Percentiles rank a stretch among this genome's conserved stretches.
phyloP scores from a whole-genome alignment of 208 protist genomes.

The Trypanosomatidae sp. region DNA sequence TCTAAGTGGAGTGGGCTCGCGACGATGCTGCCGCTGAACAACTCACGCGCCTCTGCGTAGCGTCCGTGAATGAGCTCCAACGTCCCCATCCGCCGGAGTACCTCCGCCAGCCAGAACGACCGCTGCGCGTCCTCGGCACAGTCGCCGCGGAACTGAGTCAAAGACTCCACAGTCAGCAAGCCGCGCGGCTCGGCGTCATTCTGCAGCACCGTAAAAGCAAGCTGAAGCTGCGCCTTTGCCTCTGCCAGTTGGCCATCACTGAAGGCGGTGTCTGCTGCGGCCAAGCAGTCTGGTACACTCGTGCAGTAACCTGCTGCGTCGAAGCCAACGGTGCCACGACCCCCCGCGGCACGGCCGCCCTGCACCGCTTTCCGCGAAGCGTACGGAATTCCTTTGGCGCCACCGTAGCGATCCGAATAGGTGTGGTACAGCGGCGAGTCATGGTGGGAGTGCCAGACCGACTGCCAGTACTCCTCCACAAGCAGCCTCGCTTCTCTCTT shows the following conservation, averaged over 20 bases:
- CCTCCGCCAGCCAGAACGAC: slow-evolving; percentile 31
- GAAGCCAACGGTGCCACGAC: neutral
- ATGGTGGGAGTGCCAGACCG: slow-evolving; percentile 41
- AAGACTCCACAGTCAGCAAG: slow-evolving; percentile 11
- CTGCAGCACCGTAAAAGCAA: slow-evolving; percentile 69
- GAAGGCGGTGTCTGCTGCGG: slow-evolving; percentile 35
- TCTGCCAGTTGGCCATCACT: slow-evolving; percentile 35
- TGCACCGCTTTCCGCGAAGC: slow-evolving; percentile 44
- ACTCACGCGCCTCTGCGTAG: slow-evolving; percentile 52
- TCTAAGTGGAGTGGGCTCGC: slow-evolving; percentile 65
- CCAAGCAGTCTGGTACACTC: slow-evolving; percentile 34
- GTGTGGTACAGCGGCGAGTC: slow-evolving; percentile 80
- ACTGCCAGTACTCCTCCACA: slow-evolving; percentile 81
- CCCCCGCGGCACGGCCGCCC: slow-evolving; percentile 13
- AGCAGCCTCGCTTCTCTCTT: slow-evolving; percentile 29
- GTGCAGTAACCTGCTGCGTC: neutral
- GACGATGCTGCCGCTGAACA: slow-evolving; percentile 59
- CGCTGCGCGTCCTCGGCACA: slow-evolving; percentile 25
- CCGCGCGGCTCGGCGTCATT: slow-evolving; percentile 35
- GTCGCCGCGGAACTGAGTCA: slow-evolving; percentile 14
- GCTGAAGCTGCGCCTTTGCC: slow-evolving; percentile 44
- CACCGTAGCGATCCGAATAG: slow-evolving; percentile 73
- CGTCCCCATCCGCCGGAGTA: slow-evolving; percentile 61
- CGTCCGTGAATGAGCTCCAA: slow-evolving; percentile 56
- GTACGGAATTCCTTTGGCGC: slow-evolving; percentile 58